Evolutionary conservation across 805 yeast genomes (phyloP).

Genomic region (Candida ovalis): DNA sequence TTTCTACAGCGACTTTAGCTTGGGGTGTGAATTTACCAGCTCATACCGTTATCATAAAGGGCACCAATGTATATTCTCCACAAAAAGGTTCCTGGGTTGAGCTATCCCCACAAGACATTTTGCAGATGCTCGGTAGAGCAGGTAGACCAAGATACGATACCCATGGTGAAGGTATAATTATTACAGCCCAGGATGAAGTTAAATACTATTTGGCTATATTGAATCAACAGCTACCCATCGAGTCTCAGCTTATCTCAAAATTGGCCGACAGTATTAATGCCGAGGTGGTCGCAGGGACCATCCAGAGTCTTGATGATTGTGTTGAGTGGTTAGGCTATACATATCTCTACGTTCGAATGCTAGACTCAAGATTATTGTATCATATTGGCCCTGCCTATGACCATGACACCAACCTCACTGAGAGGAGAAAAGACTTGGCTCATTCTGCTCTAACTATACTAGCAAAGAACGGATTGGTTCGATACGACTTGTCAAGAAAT

Average conservation of each 20-base stretch:
- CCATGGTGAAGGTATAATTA: conserved; percentile 90
- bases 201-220: conserved; percentile 87
- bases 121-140: conserved; percentile 98
- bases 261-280: conserved; percentile 81
- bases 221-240: conserved; percentile 89
- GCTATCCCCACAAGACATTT: conserved; percentile 88
- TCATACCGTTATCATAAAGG: conserved; percentile 88
- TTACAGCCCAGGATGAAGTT: conserved; percentile 80
- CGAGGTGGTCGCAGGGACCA: conserved; percentile 73
- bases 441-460: conserved; percentile 73
- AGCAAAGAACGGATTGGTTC: conserved; percentile 51
- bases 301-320: conserved; percentile 61
- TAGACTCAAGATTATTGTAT: conserved; percentile 66
- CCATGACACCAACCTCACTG: conserved; percentile 43
- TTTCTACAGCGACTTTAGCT: conserved; percentile 90
- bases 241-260: conserved; percentile 72
- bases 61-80: conserved; percentile 92
- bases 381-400: conserved; percentile 67
- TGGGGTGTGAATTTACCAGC: conserved; percentile 98
- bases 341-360: conserved; percentile 77
- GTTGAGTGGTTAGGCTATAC: conserved; percentile 76
- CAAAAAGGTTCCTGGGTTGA: conserved; percentile 86
- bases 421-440: conserved; percentile 60
- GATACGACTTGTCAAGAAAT: conserved; percentile 52
- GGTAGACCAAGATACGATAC: conserved; percentile 94